Percentiles rank a stretch among this genome's conserved stretches.
Conservation (phyloP, 176 grass and related monocot species). For the Eragrostis nindensis region DNA sequence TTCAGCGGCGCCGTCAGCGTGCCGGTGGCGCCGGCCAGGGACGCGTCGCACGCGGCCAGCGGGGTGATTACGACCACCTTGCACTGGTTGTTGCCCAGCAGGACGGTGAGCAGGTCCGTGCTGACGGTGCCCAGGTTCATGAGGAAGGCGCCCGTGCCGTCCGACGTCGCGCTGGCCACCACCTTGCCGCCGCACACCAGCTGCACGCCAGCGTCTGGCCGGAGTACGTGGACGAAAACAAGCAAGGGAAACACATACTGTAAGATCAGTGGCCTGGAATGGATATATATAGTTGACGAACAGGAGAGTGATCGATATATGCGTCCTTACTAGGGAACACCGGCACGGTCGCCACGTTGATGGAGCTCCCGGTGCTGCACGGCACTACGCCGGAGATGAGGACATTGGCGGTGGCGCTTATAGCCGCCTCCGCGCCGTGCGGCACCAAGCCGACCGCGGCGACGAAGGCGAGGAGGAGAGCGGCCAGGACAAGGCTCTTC, state of each 20-base stretch:
- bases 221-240: background rate
- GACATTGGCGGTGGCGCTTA: background rate
- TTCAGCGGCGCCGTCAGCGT: constrained; percentile 50
- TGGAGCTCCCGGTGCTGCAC: constrained; percentile 46
- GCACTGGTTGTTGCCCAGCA: constrained; percentile 18
- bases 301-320: background rate
- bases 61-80: constrained; percentile 48
- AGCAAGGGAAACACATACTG: background rate
- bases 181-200: constrained; percentile 43
- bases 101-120: background rate
- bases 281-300: background rate
- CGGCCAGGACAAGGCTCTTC: constrained; percentile 29
- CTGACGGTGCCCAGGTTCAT: background rate
- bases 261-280: background rate
- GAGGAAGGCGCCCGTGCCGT: constrained; percentile 46
- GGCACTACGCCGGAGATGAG: constrained; percentile 50
- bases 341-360: constrained; percentile 17
- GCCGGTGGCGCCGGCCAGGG: constrained; percentile 40
- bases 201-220: constrained; percentile 54
- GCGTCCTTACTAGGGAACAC: constrained; percentile 67
- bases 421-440: background rate
- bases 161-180: constrained; percentile 38
- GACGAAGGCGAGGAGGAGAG: constrained; percentile 26
- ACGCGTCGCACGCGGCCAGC: constrained; percentile 47
- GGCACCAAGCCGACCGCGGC: background rate